Evolutionary conservation across 129 eudicot genomes (phyloP).

Genomic region (Escallonia herrerae): DNA sequence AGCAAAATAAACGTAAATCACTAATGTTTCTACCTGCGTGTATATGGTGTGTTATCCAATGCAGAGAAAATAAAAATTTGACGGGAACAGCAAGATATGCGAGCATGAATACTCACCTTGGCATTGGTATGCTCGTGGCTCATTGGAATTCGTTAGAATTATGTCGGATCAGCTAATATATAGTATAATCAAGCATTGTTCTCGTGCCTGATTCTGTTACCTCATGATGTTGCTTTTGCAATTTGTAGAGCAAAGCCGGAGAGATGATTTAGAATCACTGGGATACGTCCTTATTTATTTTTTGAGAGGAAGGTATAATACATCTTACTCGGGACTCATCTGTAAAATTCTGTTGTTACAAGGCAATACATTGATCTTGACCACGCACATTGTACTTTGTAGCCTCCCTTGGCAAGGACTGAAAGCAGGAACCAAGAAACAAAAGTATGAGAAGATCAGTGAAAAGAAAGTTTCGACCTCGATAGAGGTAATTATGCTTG

Average conservation of each 20-base stretch:
- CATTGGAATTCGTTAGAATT: neutral
- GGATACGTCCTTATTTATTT: conserved; percentile 98
- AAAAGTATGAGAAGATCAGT: conserved; percentile 87
- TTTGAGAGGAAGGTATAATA: conserved; percentile 83
- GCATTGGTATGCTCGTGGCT: conserved; percentile 61
- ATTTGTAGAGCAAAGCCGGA: conserved; percentile 83
- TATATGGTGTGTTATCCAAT: conserved; percentile 11
- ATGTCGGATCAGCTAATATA: neutral
- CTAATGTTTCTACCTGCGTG: neutral
- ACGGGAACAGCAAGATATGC: conserved; percentile 99
- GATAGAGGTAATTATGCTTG: conserved; percentile 63
- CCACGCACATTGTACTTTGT: conserved; percentile 1
- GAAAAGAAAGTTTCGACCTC: conserved; percentile 94
- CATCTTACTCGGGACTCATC: no score
- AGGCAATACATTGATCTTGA: no score
- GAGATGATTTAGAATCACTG: conserved; percentile 96
- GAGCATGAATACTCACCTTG: conserved; percentile 95
- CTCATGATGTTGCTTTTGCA: conserved; percentile 13
- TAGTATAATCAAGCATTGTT: neutral
- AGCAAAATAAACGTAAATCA: neutral
- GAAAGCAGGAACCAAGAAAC: conserved; percentile 95
- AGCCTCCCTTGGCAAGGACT: conserved; percentile 99
- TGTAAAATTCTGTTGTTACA: no score
- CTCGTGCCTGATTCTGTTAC: conserved; percentile 12
- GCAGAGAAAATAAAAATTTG: conserved; percentile 97